phyloP scores from a whole-genome alignment of 2,329 filamentous ascomycete genomes.

The Periconia digitata region DNA sequence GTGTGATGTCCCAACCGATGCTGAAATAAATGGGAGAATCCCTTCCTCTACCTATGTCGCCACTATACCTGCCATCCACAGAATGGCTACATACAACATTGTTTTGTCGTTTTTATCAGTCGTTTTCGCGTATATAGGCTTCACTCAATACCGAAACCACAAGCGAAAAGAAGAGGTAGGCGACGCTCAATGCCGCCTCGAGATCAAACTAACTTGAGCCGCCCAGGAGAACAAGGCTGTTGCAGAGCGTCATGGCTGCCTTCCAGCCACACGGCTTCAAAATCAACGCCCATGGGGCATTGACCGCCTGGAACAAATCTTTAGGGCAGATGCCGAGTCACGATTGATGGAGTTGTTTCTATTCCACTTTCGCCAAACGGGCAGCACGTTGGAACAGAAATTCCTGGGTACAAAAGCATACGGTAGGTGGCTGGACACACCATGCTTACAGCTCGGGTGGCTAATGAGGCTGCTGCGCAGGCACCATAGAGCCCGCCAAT shows the following conservation, averaged over 20 bases:
- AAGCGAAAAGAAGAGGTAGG: not conserved
- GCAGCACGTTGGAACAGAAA: conserved; percentile 21
- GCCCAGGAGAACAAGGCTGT: conserved; percentile 15
- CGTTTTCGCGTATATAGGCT: not conserved
- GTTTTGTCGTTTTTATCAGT: not conserved
- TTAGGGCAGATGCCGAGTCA: conserved; percentile 19
- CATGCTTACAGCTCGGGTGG: not conserved
- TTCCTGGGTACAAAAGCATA: conserved; percentile 20
- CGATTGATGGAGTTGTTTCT: conserved; percentile 34
- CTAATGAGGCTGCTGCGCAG: not conserved
- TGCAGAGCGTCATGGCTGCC: conserved; percentile 14
- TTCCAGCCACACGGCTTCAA: conserved; percentile 17
- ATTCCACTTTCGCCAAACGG: conserved; percentile 39
- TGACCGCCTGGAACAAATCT: conserved; percentile 26
- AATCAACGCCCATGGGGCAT: conserved; percentile 23
- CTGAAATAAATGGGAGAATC: not conserved
- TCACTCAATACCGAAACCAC: not conserved
- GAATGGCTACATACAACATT: not conserved
- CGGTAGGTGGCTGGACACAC: conserved; percentile 2
- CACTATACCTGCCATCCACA: not conserved
- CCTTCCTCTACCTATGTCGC: not conserved
- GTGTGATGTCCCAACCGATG: not conserved
- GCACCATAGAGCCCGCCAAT: conserved; percentile 27
- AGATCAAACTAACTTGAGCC: not conserved
- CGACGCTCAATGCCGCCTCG: not conserved